Conservation (phyloP, 177 flowering plant species). For the Tripterygium wilfordii region DNA sequence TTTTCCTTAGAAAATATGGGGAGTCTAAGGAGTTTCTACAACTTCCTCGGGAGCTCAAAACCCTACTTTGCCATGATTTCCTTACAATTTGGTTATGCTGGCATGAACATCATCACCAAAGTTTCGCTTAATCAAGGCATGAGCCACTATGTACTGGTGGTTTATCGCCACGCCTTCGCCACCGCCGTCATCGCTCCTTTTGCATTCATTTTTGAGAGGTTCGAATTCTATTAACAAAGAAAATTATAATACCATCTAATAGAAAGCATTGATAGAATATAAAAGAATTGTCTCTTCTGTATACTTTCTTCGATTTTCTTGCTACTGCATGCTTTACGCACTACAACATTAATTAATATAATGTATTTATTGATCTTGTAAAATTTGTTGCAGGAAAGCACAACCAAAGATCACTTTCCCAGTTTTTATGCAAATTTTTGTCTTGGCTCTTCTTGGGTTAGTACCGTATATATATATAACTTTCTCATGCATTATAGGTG, state of each 20-base stretch:
- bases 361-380: not conserved
- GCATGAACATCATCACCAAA: conserved; percentile 45
- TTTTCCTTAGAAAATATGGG: conserved; percentile 18
- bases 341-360: not conserved
- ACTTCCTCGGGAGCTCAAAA: conserved; percentile 29
- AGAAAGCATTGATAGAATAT: too few relatives aligned
- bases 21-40: conserved; percentile 18
- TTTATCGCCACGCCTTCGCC: conserved; percentile 56
- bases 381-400: conserved; percentile 17
- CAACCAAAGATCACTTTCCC: conserved; percentile 35
- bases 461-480: not conserved
- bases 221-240: too few relatives aligned
- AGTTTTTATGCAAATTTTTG: conserved; percentile 36
- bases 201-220: conserved; percentile 23
- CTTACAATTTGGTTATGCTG: conserved; percentile 56
- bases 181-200: conserved; percentile 41
- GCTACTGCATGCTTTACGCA: not conserved
- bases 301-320: not conserved
- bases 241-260: too few relatives aligned
- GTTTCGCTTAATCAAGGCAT: conserved; percentile 49
- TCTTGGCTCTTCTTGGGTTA: conserved; percentile 40
- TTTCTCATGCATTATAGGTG: too few relatives aligned
- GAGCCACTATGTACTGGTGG: conserved; percentile 60
- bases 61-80: conserved; percentile 57
- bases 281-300: too few relatives aligned